Base-by-base conservation (phyloP, 2,329 filamentous ascomycete genomes). In the Chrysoporthe deuterocubensis region DNA sequence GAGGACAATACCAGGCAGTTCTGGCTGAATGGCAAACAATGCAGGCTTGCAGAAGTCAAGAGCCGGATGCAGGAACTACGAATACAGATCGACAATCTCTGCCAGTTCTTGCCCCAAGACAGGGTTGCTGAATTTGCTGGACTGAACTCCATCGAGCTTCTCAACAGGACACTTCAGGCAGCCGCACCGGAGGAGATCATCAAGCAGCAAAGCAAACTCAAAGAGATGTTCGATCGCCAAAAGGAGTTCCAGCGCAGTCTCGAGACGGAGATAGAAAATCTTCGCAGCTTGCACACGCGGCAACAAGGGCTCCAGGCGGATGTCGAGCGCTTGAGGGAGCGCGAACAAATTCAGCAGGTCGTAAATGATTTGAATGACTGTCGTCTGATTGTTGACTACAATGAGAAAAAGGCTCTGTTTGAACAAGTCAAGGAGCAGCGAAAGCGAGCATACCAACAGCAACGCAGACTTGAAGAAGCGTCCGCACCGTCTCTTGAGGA, bases 31-130 rank as follows among this genome's bases (percentile, higher is more conserved):
- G 90, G 89, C 52, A 87, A 84, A 71, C 84, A 86, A 66, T 79
- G 83, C 5, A 84, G 84, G 1, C 87, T 89, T 70, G 91, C 90
- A 74, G 83, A 83, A 3, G 85, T 98, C 7, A 84, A 91, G 73
- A 80, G 84, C 11, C 81, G 97, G 61, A 91, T 90, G 69, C 86
- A 83, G 68, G 85, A 84, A 11, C 89, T 97, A 74, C 91, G 91
- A 61, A 98, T 99, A 63, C 96, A 99, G 78, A 93, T 98, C 71
- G 96, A 99, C 81, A 99, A 99, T 73, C 84, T 99, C 2, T 99
- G 96, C 77, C 96, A 99, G 77, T 99, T 99, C 74, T 82, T 99
- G 57, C 96, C 96, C 0, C 96, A 99, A 78, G 96, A 99, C 76
- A 92, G 94, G 72, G 96, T 99, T 1, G 93, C 94, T 34, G 94